phyloP scores from a whole-genome alignment of 176 grass and related monocot genomes.

The Ananas comosus region DNA sequence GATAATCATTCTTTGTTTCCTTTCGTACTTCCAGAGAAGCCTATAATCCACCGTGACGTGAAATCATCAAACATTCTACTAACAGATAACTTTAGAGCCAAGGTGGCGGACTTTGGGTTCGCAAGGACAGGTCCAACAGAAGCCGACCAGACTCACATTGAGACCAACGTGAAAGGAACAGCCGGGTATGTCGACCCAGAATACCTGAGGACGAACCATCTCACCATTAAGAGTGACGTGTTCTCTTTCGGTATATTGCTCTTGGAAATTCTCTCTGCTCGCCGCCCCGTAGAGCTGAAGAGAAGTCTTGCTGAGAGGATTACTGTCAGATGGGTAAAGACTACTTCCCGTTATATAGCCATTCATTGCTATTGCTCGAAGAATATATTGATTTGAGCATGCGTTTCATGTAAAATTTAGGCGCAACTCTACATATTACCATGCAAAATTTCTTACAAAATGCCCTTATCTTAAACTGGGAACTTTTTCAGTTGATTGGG shows the following conservation, averaged over 20 bases:
- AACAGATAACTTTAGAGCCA: constrained; percentile 67
- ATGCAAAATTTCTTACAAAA: no score
- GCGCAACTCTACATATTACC: no score
- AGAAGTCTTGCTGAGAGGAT: constrained; percentile 60
- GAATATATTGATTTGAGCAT: background rate
- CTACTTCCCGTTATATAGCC: constrained; percentile 5
- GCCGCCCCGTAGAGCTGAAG: constrained; percentile 69
- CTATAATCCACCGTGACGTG: constrained; percentile 91
- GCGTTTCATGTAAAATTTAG: background rate
- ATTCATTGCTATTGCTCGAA: constrained; percentile 3
- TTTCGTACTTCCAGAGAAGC: constrained; percentile 57
- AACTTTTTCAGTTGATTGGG: no score
- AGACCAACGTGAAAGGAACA: constrained; percentile 76
- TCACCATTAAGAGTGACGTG: constrained; percentile 84
- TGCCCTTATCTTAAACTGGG: no score
- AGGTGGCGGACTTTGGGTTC: constrained; percentile 96
- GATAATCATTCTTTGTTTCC: background rate
- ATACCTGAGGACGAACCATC: constrained; percentile 68
- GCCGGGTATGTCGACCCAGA: constrained; percentile 90
- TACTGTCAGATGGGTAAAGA: constrained; percentile 86
- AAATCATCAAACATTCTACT: constrained; percentile 93
- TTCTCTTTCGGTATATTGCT: constrained; percentile 94
- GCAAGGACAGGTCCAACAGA: constrained; percentile 74
- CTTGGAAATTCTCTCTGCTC: constrained; percentile 79
- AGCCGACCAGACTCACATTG: constrained; percentile 67